Evolutionary conservation across 495 filamentous ascomycete genomes (phyloP).

Genomic region (Cercophora scortea): DNA sequence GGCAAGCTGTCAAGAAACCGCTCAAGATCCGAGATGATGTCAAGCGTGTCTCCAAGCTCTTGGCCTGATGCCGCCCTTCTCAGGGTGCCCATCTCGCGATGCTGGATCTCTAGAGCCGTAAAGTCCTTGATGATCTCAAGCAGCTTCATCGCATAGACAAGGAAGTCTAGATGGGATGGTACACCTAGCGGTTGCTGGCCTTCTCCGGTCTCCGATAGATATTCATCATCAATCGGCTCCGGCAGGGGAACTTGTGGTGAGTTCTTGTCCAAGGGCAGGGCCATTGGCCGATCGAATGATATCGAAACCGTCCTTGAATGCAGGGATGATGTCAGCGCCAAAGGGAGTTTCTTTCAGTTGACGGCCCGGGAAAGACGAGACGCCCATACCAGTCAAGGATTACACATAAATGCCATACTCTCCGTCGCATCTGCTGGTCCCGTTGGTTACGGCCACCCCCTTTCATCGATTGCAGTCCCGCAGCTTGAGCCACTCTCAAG

Average conservation of each 20-base stretch:
- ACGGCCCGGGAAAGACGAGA: not conserved
- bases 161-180: slow-evolving; percentile 5
- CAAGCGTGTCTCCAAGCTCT: no score
- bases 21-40: no score
- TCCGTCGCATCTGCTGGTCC: slow-evolving; percentile 25
- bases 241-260: slow-evolving; percentile 9
- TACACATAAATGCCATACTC: slow-evolving; percentile 36
- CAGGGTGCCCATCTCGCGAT: no score
- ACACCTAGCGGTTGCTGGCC: slow-evolving; percentile 7
- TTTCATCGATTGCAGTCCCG: slow-evolving; percentile 24
- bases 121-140: no score
- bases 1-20: no score
- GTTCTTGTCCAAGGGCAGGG: slow-evolving; percentile 13
- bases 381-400: slow-evolving; percentile 26
- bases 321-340: not conserved
- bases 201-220: slow-evolving; percentile 10
- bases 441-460: slow-evolving; percentile 9
- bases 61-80: no score
- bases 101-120: no score
- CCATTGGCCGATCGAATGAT: slow-evolving; percentile 27
- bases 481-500: slow-evolving; percentile 26
- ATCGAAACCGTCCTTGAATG: slow-evolving; percentile 18
- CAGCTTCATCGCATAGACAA: not conserved
- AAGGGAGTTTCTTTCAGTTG: not conserved
- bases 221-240: slow-evolving; percentile 24